Base-by-base conservation (phyloP, 2,329 filamentous ascomycete genomes). In the Xylaria sp. region DNA sequence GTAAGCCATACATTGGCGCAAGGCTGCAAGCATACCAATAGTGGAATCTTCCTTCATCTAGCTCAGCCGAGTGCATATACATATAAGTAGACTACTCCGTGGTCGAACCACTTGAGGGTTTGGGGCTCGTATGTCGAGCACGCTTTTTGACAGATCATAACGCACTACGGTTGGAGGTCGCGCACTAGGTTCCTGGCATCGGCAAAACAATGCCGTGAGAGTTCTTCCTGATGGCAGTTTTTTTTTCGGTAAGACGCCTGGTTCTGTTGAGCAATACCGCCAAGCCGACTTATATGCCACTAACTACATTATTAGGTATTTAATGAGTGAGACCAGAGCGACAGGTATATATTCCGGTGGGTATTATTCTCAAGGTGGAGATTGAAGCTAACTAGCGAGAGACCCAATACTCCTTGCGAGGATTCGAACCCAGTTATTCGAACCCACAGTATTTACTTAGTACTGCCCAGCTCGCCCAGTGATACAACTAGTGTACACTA, bases 131-230 rank as follows among this genome's bases (percentile, higher is more conserved):
- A 53, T 32, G 50, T 21, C 27, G 18, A 35, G 50, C 50, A 55
- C 6, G 10, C 18, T 13, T 55, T 55, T 29, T n/a, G 29, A 55
- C 18, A 55, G n/a, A 55, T 25, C 25, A 29, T 32, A 18, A 9
- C 23, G 5, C 29, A 29, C 21, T 23, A 23, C 23, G 27, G 27
- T 21, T 35, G 18, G 51, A 35, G 5, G 12, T 10, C 6, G 6
- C 16, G 13, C 8, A 57, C 35, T 42, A 58, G 37, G 25, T 58
- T 58, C 55, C 44, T 58, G 55, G 55, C 55, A 23, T 58, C 55
- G 37, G 55, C 55, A 58, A 21, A 13, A 58, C 37, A 44, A n/a
- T 58, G 55, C 55, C 37, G 55, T 18, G 16, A 44, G 32, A 44
- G 37, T 58, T 29, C 25, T 18, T 29, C 5, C 16, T n/a, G 48